Evolutionary conservation across 768 basidiomycete species (phyloP), one percentile per base, ranked within the genome.

Genomic region (Mycena pura): DNA sequence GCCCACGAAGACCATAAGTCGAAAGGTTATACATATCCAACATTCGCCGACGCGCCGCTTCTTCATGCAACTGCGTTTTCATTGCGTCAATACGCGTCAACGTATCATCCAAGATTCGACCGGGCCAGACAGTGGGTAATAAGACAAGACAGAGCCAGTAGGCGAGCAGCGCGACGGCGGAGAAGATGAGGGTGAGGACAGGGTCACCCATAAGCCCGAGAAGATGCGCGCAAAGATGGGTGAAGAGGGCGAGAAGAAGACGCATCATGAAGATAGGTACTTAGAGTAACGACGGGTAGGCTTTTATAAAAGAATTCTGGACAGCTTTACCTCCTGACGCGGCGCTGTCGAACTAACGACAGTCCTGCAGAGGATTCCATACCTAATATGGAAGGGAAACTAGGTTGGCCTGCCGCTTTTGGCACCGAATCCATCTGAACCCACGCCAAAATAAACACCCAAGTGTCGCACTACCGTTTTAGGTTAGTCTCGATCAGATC

Each of bases 21-120:
- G 51, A 53, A 17, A 53, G 51, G 17, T 41, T 31, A 29, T 41
- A 53, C 51, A 53, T 53, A 1, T 53, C 39, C 21, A 43, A 17
- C 28, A 24, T 53, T 14, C 39, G 28, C 39, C 51, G 27, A 31
- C n/a, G 27, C 28, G 27, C 45, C 9, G 45, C 45, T 31, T 47
- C 45, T 28, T 47, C 45, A 31, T 47, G 45, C 28, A 47, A 47
- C 5, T 28, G 27, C 15, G 28, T 47, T 25, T 25, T 47, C 45
- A 47, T 47, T 3, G 45, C 45, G 5, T 41, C 21, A 31, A 53
- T 53, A 22, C 39, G 40, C 29, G 39, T n/a, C 19, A 53, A 31
- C 3, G 40, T 43, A 22, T 41, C 28, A 21, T 31, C 39, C 19
- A 53, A 41, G 29, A 53, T 41, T 41, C 28, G 51, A 21, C 39